A percentile compares a stretch with the other conserved stretches of the same genome.
Conservation (phyloP, 257 asterid species). For the Fraxinus pennsylvanica region DNA sequence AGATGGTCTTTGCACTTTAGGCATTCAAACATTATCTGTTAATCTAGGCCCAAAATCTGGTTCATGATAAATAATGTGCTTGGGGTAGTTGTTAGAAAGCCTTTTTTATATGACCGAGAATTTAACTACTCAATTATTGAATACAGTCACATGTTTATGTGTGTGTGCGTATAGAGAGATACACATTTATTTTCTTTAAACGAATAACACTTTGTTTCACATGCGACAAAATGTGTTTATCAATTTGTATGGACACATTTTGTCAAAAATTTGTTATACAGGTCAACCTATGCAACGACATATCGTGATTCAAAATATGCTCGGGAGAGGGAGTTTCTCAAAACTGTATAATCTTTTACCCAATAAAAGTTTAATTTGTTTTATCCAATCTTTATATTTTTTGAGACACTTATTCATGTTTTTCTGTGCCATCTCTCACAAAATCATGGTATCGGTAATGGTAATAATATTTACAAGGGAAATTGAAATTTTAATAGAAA, state of each 20-base stretch:
- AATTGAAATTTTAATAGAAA: neutral
- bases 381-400: constrained; percentile 5
- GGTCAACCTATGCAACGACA: constrained; percentile 96
- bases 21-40: neutral
- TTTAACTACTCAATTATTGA: neutral
- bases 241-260: constrained; percentile 3
- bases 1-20: neutral
- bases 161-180: neutral
- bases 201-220: constrained; percentile 1
- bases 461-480: neutral
- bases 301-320: constrained; percentile 87
- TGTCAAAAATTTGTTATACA: constrained; percentile 33
- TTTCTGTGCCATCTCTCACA: constrained; percentile 2
- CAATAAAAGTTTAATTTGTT: constrained; percentile 8
- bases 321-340: constrained; percentile 88
- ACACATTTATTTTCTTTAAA: neutral
- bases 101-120: neutral
- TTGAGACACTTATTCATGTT: neutral
- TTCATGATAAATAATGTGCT: neutral
- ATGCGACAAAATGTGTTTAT: neutral
- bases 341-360: constrained; percentile 57
- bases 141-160: neutral
- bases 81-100: neutral
- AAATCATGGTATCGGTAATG: neutral
- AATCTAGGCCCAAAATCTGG: neutral